Base-by-base conservation (phyloP, 2,329 filamentous ascomycete genomes). In the Colletotrichum tabaci region DNA sequence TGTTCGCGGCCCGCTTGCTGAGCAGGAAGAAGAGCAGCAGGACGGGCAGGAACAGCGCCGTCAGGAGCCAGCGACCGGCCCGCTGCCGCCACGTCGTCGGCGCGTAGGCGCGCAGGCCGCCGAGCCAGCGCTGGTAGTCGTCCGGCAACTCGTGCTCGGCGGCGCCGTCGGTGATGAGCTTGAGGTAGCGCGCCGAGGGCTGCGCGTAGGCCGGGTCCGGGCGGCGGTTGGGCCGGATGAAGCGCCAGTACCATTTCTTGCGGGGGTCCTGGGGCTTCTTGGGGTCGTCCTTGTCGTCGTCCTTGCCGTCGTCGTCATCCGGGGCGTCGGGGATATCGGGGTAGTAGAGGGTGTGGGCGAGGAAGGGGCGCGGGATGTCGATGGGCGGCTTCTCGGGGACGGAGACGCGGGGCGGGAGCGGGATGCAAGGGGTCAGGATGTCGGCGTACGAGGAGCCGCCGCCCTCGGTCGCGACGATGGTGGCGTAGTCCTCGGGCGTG, bases 391-490 rank as follows among this genome's bases (percentile, higher is more conserved):
- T 84, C 66, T 91, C 86, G 0, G 94, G 92, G 0, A 96, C 88
- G 0, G 87, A 84, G 13, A 88, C 79, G 4, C 86, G 83, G 15
- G 87, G 82, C 0, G 90, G 86, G 10, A 98, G 87, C 0, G 91
- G 86, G 74, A 94, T 86, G 81, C 96, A 98, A 38, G 92, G 90
- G 15, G 98, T 91, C 0, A 94, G 79, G 13, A 98, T 90, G 79
- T 98, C 95, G 67, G 92, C 86, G 84, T 99, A 99, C n/a, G 91
- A 88, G 2, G 91, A 84, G 21, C 95, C 95, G 42, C 94, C 95
- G 62, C 96, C 96, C 80, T 99, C 96, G 6, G 95, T 98, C 6
- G 92, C 92, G 72, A 98, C 92, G 76, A 99, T 98, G 71, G 89
- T 93, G 8, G 91, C 88, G 79, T 94, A 99, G 83, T 99, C 96